These are phyloP conservation scores for Aspergillus calidoustus DNA, from an alignment of 2,329 filamentous ascomycete genomes.

Conservation along the genomic window DNA sequence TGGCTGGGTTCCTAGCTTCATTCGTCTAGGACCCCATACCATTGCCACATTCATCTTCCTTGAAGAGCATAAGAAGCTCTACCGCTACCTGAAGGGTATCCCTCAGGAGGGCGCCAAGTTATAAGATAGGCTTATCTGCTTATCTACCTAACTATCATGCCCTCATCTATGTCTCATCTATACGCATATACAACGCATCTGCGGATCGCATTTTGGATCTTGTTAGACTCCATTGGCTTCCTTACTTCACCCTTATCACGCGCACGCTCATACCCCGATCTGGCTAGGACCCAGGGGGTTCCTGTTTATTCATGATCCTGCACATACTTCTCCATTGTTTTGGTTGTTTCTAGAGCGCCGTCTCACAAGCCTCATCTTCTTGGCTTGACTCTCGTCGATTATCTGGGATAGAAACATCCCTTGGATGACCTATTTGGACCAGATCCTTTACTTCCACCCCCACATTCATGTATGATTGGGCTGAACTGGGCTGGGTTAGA, in stretches of 20 bases:
- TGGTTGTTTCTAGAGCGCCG: background rate
- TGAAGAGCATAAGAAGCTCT: conserved; percentile 70
- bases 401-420: background rate
- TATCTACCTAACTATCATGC: background rate
- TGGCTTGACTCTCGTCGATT: background rate
- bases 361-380: background rate
- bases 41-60: conserved; percentile 69
- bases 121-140: conserved; percentile 15
- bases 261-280: background rate
- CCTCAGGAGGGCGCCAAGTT: conserved; percentile 49
- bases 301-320: background rate
- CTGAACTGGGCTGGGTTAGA: background rate
- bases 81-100: conserved; percentile 49
- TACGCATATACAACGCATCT: background rate
- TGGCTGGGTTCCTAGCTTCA: conserved; percentile 70
- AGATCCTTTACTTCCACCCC: background rate
- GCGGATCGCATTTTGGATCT: background rate
- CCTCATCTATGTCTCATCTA: background rate
- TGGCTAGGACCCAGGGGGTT: background rate
- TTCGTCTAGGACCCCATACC: conserved; percentile 68
- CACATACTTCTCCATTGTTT: background rate
- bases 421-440: background rate
- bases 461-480: background rate
- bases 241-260: background rate
- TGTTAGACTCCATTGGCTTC: background rate